These are phyloP conservation scores for Citrus mangshanensis DNA, from an alignment of 345 rosid genomes.

Conservation along the genomic window DNA sequence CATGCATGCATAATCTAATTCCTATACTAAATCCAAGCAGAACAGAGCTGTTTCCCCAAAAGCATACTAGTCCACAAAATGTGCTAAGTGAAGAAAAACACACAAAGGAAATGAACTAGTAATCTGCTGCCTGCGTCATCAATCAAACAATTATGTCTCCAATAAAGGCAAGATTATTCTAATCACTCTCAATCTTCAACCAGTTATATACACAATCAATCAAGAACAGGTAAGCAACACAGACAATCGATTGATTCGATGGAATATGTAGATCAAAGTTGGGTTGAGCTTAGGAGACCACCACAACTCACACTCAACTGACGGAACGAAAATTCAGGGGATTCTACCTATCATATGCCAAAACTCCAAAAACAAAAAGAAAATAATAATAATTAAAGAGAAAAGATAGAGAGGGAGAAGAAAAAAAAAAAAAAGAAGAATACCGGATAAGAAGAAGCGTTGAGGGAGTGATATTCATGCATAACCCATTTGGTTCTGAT, in stretches of 20 bases:
- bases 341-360: not conserved
- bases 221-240: not conserved
- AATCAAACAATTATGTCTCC: not conserved
- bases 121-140: not conserved
- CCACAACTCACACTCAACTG: no score
- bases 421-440: no score
- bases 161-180: not conserved
- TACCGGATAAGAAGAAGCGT: constrained; percentile 6
- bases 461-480: constrained; percentile 16
- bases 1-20: not conserved
- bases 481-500: constrained; percentile 20
- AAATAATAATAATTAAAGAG: not conserved
- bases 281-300: no score
- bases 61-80: not conserved
- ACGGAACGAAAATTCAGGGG: no score
- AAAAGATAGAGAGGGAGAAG: no score
- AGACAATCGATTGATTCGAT: no score
- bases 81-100: not conserved
- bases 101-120: not conserved
- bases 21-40: not conserved
- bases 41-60: no score
- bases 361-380: not conserved
- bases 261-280: no score
- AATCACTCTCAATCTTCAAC: not conserved
- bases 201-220: not conserved